A percentile compares a stretch with the other conserved stretches of the same genome.
phyloP scores from a whole-genome alignment of 2,329 filamentous ascomycete species.

The Aspergillus pseudotamarii region DNA sequence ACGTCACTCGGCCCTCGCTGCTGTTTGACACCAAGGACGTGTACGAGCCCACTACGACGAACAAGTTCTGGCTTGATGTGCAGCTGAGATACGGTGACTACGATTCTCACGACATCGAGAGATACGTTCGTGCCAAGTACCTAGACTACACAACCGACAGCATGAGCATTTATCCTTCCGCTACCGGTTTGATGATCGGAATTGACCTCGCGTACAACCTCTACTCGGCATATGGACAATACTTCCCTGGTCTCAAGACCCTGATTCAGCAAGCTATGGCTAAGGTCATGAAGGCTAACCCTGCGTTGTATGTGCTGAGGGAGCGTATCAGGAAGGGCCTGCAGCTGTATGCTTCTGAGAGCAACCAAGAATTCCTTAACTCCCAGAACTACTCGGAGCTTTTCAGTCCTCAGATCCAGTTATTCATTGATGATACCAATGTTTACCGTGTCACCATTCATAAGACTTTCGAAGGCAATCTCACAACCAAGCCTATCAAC shows the following conservation, averaged over 20 bases:
- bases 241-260: constrained; percentile 96
- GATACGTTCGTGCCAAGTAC: constrained; percentile 96
- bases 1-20: constrained; percentile 88
- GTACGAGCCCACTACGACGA: constrained; percentile 90
- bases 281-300: constrained; percentile 99
- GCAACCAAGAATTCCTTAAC: constrained; percentile 98
- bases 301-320: constrained; percentile 89
- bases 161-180: constrained; percentile 97
- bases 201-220: constrained; percentile 98
- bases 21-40: constrained; percentile 95
- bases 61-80: constrained; percentile 99
- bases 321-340: constrained; percentile 98
- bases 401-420: constrained; percentile 97
- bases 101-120: constrained; percentile 97
- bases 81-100: constrained; percentile 97
- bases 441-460: constrained; percentile 99
- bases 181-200: constrained; percentile 95
- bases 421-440: constrained; percentile 99
- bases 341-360: constrained; percentile 96
- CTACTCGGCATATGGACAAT: constrained; percentile 97
- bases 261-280: constrained; percentile 98
- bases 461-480: constrained; percentile 98
- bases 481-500: constrained; percentile 99
- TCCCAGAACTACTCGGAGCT: constrained; percentile 99
- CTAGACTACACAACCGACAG: constrained; percentile 98